Percentiles rank a stretch among this genome's conserved stretches.
These are phyloP conservation scores for Knufia petricola DNA, from an alignment of 2,329 filamentous ascomycete species.

Conservation along the genomic window DNA sequence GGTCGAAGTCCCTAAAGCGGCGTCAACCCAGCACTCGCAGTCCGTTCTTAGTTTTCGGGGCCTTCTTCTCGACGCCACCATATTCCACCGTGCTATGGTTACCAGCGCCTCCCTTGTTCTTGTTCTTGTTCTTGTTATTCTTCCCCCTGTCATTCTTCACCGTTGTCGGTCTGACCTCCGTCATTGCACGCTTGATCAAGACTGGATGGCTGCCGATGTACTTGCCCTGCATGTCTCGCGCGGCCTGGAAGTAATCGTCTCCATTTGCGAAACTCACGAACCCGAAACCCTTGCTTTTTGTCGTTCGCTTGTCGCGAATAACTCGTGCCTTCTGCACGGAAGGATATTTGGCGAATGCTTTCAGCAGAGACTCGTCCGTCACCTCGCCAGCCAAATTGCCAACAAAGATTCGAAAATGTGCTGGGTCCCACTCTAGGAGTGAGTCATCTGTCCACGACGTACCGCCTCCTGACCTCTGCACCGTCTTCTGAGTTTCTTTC, in stretches of 20 bases:
- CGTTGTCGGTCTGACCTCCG: slow-evolving; percentile 74
- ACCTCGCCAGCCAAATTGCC: slow-evolving; percentile 96
- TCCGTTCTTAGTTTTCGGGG: slow-evolving; percentile 36
- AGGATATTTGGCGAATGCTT: slow-evolving; percentile 81
- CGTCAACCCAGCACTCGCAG: slow-evolving; percentile 36
- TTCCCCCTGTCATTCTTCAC: slow-evolving; percentile 56
- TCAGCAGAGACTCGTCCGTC: slow-evolving; percentile 87
- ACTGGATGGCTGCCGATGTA: slow-evolving; percentile 98
- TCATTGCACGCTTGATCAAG: slow-evolving; percentile 74
- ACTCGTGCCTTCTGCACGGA: slow-evolving; percentile 90
- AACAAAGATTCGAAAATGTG: slow-evolving; percentile 88
- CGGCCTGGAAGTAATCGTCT: slow-evolving; percentile 92
- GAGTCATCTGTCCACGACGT: slow-evolving; percentile 85
- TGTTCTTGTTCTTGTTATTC: slow-evolving; percentile 27
- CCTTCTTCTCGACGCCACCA: slow-evolving; percentile 35
- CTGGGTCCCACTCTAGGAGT: slow-evolving; percentile 89
- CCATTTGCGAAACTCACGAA: slow-evolving; percentile 94
- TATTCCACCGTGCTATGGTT: slow-evolving; percentile 33
- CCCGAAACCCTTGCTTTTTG: slow-evolving; percentile 90
- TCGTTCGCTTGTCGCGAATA: slow-evolving; percentile 88
- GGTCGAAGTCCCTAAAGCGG: background rate
- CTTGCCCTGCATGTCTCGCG: slow-evolving; percentile 97
- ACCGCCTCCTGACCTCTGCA: slow-evolving; percentile 77
- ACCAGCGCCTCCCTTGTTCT: slow-evolving; percentile 31
- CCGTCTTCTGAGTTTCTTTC: slow-evolving; percentile 56